A percentile compares a stretch with the other conserved stretches of the same genome.
phyloP scores from a whole-genome alignment of 495 filamentous ascomycete genomes.

The Xylona heveae region DNA sequence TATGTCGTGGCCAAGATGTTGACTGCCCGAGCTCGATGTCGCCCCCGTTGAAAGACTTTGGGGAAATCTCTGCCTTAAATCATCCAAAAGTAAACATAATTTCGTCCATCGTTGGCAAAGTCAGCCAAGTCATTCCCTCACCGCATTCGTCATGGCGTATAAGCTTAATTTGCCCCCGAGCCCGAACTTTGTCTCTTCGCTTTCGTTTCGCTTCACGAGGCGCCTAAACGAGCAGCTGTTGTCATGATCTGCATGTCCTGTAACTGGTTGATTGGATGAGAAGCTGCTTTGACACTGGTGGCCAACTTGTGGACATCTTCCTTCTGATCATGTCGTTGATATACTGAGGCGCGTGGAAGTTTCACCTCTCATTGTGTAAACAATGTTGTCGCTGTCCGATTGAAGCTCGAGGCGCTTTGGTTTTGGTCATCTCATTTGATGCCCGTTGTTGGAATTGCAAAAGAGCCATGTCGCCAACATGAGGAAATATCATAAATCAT shows the following conservation, averaged over 20 bases:
- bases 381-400: not conserved
- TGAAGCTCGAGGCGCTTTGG: slow-evolving; percentile 1
- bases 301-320: no score
- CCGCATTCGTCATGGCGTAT: no score
- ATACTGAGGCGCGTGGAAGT: not conserved
- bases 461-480: not conserved
- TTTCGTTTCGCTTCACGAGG: not conserved
- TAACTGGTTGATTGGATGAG: no score
- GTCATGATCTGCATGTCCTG: no score
- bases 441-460: not conserved
- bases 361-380: not conserved
- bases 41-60: not conserved
- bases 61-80: not conserved
- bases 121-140: no score
- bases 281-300: no score
- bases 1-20: no score
- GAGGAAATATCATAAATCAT: not conserved
- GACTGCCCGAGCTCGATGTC: no score
- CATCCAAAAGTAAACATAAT: not conserved
- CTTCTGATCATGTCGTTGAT: not conserved
- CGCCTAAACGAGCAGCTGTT: not conserved
- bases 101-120: not conserved
- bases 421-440: not conserved
- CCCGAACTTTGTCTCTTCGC: no score
- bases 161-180: no score